Evolutionary conservation across 768 basidiomycete species (phyloP), one percentile per base, ranked within the genome.

Genomic region (Podaxis sp.): DNA sequence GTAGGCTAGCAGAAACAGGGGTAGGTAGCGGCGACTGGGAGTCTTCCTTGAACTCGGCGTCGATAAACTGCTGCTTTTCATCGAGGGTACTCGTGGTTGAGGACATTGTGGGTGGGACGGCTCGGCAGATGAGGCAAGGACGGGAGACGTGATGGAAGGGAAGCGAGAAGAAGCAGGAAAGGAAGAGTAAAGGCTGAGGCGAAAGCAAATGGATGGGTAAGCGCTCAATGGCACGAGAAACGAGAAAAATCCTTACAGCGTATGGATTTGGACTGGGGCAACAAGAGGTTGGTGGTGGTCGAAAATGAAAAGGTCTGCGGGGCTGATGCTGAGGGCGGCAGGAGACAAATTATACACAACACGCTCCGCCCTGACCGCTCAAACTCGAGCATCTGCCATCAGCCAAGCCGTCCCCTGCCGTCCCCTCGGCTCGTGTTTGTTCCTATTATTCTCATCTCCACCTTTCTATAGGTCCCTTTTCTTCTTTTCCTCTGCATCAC

Each of bases 1-100:
- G 68, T 44, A 53, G 64, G 51, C 67, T 65, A 6, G 70, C 73
- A 0, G 84, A 79, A 50, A 78, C 82, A 36, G 89, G 89, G 0
- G 84, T 73, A n/a, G 89, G 88, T n/a, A 89, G 78, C 0, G 80
- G 55, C 68, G 70, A 55, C 65, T 66, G 26, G 68, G 58, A 20
- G 66, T 49, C 26, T 56, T 50, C 51, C 24, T 58, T 22, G 38
- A 40, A 33, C 67, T 70, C 33, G 60, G 51, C 30, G 64, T 67
- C 36, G 66, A 58, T 58, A 30, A 54, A 37, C 41, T 66, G 69
- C 58, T 73, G 72, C 60, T 75, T 73, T 54, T 73, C 70, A 64
- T 73, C 70, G 24, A 67, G 65, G 33, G 65, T 60, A 36, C 53
- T 65, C 12, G 63, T 38, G 40, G 28, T 57, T 4, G 67, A 58